Evolutionary conservation across 495 filamentous ascomycete species (phyloP).

Genomic region (Hypoxylon lienhwacheense): DNA sequence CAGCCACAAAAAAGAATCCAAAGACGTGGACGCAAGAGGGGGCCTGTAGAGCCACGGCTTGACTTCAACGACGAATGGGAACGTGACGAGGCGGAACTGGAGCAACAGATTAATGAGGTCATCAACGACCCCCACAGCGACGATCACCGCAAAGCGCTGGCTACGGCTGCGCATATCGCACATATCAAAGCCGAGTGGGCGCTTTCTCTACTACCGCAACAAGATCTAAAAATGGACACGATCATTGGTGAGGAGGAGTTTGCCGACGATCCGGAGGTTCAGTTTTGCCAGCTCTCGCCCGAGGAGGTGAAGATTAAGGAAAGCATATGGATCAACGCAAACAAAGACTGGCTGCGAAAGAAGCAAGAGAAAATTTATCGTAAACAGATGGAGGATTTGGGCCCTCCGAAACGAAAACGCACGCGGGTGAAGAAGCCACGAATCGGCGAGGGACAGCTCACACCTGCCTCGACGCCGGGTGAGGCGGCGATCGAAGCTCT

Average conservation of each 20-base stretch:
- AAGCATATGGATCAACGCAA: constrained; percentile 88
- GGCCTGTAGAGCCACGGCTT: constrained; percentile 27
- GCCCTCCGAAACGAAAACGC: constrained; percentile 52
- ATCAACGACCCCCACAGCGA: constrained; percentile 52
- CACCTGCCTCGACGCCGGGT: constrained; percentile 60
- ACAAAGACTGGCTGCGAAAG: constrained; percentile 83
- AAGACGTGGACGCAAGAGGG: constrained; percentile 30
- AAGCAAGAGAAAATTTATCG: constrained; percentile 76
- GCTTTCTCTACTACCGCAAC: constrained; percentile 34
- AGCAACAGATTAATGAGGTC: constrained; percentile 53
- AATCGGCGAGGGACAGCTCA: constrained; percentile 61
- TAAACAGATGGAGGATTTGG: constrained; percentile 60
- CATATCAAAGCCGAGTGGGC: constrained; percentile 40
- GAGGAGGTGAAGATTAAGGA: constrained; percentile 78
- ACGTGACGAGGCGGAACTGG: constrained; percentile 50
- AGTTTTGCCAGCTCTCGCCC: constrained; percentile 69
- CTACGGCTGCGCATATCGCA: constrained; percentile 45
- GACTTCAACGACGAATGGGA: constrained; percentile 53
- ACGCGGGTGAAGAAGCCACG: constrained; percentile 55
- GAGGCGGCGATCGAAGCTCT: constrained; percentile 77
- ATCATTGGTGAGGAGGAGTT: constrained; percentile 76
- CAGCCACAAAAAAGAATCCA: constrained; percentile 12
- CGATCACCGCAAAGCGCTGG: constrained; percentile 49
- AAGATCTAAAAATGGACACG: constrained; percentile 46
- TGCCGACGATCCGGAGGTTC: constrained; percentile 81